Base-by-base conservation (phyloP, 2,329 filamentous ascomycete species). In the Cercospora berteroae region DNA sequence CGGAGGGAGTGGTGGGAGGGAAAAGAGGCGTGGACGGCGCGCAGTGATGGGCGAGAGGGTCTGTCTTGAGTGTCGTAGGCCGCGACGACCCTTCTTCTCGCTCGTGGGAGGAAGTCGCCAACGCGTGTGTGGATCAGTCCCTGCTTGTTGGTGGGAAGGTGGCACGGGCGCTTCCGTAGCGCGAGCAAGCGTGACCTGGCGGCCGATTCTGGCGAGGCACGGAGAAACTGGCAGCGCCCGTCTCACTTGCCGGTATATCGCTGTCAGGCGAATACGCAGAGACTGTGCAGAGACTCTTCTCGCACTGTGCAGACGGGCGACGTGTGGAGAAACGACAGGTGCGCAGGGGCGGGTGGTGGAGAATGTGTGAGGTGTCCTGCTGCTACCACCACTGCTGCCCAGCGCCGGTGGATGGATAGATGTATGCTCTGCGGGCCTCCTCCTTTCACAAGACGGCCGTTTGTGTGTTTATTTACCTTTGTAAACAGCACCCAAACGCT, bases 21-120 rank as follows among this genome's bases (percentile, higher is more conserved):
- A 60, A 55, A 60, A 63, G 67, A 64, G 55, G 65, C 60, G 65
- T 23, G 60, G 57, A 44, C 62, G 67, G 58, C 58, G 33, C n/a
- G 66, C 59, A 33, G 62, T 52, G 66, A 61, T 44, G 36, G 16
- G 36, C 36, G 36, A 42, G 36, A 42, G 36, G 36, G 36, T n/a
- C 36, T 42, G 36, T 42, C 36, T 42, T 42, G 36, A 42, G 55
- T 25, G 59, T 42, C 64, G 59, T 44, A 23, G 31, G 57, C 20
- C 5, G 29, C 52, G 52, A 60, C 59, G 59, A 48, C 20, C 36
- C 59, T 61, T 36, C 27, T 27, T 12, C 25, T 29, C 48, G 48
- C 25, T 20, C n/a, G 13, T 57, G 52, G 52, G 27, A 57, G 52
- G 29, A 57, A 57, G 52, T 57, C 52, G 52, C 44, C 44, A 50